Percentiles rank a stretch among this genome's conserved stretches.
phyloP scores from a whole-genome alignment of 108 stramenopile genomes.

The Cyclotella atomus region DNA sequence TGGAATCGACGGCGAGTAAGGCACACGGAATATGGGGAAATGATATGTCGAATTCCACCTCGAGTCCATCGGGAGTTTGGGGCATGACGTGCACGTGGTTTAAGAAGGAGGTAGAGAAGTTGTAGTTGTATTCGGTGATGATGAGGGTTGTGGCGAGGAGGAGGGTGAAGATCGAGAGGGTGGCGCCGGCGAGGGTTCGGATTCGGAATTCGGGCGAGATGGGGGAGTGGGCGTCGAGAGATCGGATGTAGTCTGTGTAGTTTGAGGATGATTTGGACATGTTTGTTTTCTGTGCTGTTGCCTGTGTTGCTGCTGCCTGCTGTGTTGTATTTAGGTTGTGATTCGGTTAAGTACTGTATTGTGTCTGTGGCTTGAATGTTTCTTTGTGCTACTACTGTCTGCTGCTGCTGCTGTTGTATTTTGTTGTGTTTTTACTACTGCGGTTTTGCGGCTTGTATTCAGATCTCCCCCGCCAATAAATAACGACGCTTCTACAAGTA shows the following conservation, averaged over 20 bases:
- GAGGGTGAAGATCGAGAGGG: conserved; percentile 45
- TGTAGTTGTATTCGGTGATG: conserved; percentile 66
- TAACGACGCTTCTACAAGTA: no score
- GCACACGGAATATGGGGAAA: conserved; percentile 85
- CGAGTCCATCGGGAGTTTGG: conserved; percentile 71
- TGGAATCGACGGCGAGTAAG: conserved; percentile 86
- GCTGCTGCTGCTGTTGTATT: no score
- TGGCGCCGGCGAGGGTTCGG: conserved; percentile 62
- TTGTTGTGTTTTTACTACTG: no score
- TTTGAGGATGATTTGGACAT: background rate
- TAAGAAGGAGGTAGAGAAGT: conserved; percentile 59
- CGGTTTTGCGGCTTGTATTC: no score
- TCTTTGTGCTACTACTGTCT: no score
- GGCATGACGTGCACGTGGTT: conserved; percentile 89
- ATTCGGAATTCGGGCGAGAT: conserved; percentile 86
- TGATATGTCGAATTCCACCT: conserved; percentile 91
- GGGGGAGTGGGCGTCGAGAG: conserved; percentile 72
- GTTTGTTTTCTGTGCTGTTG: background rate
- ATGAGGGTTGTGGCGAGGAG: conserved; percentile 63
- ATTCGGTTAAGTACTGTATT: no score
- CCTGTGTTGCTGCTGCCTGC: no score
- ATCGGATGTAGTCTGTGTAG: conserved; percentile 31
- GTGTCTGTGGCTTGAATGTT: no score
- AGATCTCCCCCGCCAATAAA: no score
- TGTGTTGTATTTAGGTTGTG: no score